Evolutionary conservation across 2,329 filamentous ascomycete genomes (phyloP), one percentile per base, ranked within the genome.

Genomic region (Epicoccum sorghinum): DNA sequence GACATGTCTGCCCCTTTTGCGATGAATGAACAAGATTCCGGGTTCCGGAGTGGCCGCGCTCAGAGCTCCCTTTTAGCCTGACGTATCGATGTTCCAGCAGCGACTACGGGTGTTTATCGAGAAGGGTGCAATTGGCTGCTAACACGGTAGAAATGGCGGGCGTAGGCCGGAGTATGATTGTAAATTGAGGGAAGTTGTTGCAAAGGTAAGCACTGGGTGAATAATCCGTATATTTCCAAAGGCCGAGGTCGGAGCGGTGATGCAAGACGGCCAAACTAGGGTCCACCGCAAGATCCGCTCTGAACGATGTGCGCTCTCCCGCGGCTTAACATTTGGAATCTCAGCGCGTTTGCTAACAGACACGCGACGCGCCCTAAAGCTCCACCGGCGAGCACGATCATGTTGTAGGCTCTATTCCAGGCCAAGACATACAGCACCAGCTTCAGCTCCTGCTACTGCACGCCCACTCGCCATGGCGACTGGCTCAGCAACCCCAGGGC

Each of bases 1-100:
- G 78, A 77, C 79, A 81, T 81, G 36, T 46, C 57, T 43, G 39
- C 40, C 30, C 57, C 45, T 48, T 55, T 58, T 58, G 58, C 57
- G 58, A 58, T 53, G 48, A 36, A 30, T 41, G 35, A 45, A 37
- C 12, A 10, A 25, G 33, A 24, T 14, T 43, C 32, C 41, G 36
- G 45, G 36, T 41, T 46, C 36, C 45, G 52, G 29, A 33, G n/a
- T 29, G 27, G 29, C 18, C 25, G 52, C 48, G 45, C 52, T 57
- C 25, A 24, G 22, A 44, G 38, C 18, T 39, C 22, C 39, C 37
- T 29, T 51, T 46, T 13, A 8, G 23, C 27, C 35, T 30, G 46
- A 14, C 2, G 47, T 47, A 7, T 14, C 12, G 4, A 22, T 5
- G 22, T 12, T 4, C 22, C 4, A 7, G 8, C 23, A 25, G 25